These are phyloP conservation scores for Candida sp. DNA, from an alignment of 1,139 yeast species.

Conservation along the genomic window DNA sequence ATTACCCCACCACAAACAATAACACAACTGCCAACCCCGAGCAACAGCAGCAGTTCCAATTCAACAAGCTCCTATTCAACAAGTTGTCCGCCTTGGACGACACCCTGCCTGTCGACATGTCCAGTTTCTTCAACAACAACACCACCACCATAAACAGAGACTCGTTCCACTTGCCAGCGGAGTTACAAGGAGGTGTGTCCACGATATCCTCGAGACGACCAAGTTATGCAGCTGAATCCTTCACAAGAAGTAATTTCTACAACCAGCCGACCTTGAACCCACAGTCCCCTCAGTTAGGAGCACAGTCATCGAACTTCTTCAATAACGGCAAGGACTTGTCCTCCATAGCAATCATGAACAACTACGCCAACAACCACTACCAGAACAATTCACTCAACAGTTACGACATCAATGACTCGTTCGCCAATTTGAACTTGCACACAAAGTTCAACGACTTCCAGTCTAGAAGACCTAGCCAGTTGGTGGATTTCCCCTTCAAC, in stretches of 20 bases:
- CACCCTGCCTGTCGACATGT: constrained; percentile 8
- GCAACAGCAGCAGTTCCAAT: constrained; percentile 15
- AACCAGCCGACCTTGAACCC: constrained; percentile 11
- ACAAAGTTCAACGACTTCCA: constrained; percentile 45
- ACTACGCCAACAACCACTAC: constrained; percentile 18
- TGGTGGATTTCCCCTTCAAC: constrained; percentile 34
- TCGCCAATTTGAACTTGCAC: constrained; percentile 38
- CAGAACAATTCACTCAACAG: constrained; percentile 16
- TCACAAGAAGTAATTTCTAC: constrained; percentile 37
- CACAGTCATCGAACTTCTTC: constrained; percentile 12
- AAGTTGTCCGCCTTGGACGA: constrained; percentile 30
- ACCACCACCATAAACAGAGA: constrained; percentile 14
- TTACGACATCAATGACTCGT: constrained; percentile 37
- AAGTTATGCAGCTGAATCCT: constrained; percentile 65
- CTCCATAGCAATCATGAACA: constrained; percentile 28
- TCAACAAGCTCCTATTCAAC: constrained; percentile 32
- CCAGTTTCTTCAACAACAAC: constrained; percentile 6
- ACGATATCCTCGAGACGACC: constrained; percentile 68
- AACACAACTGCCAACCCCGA: neutral
- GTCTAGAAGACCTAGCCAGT: constrained; percentile 49
- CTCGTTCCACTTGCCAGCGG: constrained; percentile 55
- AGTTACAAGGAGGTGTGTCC: constrained; percentile 68
- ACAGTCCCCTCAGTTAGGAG: constrained; percentile 12
- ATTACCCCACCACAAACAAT: constrained; percentile 2
- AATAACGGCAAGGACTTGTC: constrained; percentile 11